Percentiles rank a stretch among this genome's conserved stretches.
Evolutionary conservation across 2,329 filamentous ascomycete species (phyloP).

Genomic region (Akanthomyces uredinophilus): DNA sequence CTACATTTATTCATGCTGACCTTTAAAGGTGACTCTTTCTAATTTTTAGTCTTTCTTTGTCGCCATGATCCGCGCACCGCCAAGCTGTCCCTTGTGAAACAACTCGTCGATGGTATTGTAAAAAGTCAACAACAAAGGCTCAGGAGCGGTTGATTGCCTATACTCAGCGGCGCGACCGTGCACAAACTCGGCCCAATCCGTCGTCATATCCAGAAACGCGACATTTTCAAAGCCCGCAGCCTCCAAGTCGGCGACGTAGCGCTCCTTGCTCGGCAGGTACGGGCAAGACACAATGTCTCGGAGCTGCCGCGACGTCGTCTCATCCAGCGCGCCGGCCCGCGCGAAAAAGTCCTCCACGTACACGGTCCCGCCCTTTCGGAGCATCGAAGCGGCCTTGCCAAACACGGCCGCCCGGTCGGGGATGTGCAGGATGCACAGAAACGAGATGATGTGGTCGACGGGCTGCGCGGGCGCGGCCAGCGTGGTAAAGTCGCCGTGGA

Average conservation of each 20-base stretch:
- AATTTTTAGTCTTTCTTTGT: background rate
- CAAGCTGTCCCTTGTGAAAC: conserved; percentile 16
- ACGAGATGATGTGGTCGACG: conserved; percentile 19
- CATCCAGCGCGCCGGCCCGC: background rate
- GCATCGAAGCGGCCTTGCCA: conserved; percentile 12
- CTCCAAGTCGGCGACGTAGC: conserved; percentile 17
- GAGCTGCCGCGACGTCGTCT: conserved; percentile 7
- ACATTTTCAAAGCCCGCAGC: conserved; percentile 17
- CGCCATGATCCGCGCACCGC: conserved; percentile 16
- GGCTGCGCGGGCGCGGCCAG: conserved; percentile 13
- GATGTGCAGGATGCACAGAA: conserved; percentile 21
- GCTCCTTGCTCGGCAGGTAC: conserved; percentile 15
- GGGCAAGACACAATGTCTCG: conserved; percentile 18
- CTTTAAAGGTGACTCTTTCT: background rate
- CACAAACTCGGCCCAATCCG: conserved; percentile 19
- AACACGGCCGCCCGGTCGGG: conserved; percentile 17
- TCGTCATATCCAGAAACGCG: conserved; percentile 18
- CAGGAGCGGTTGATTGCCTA: conserved; percentile 1
- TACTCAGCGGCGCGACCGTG: conserved; percentile 16
- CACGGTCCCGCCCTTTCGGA: conserved; percentile 16
- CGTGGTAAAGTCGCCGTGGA: conserved; percentile 18
- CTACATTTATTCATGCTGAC: no score
- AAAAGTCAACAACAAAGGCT: conserved; percentile 15
- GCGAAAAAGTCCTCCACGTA: conserved; percentile 23
- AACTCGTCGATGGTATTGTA: conserved; percentile 18